Evolutionary conservation across 306 rosid species (phyloP).

Genomic region (Prosopis cineraria): DNA sequence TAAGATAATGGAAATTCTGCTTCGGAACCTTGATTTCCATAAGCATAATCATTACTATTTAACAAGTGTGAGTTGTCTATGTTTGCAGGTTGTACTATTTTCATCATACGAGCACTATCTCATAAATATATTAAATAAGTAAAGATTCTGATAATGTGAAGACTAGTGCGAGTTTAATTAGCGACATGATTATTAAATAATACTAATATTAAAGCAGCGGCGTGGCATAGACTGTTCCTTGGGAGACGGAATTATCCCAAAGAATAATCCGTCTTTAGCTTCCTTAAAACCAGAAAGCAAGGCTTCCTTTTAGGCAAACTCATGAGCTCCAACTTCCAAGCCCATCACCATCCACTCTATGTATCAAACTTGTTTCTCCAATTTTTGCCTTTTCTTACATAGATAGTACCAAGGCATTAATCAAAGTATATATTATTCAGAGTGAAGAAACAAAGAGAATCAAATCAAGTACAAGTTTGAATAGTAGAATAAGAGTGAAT

Average conservation of each 20-base stretch:
- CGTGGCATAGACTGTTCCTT: too few species aligned
- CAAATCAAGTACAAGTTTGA: not conserved
- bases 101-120: not conserved
- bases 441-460: not conserved
- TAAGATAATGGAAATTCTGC: too few species aligned
- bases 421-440: not conserved
- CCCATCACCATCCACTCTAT: not conserved
- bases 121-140: not conserved
- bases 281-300: conserved; percentile 15
- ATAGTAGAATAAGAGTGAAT: not conserved
- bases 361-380: not conserved
- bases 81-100: not conserved
- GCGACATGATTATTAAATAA: not conserved
- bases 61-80: not conserved
- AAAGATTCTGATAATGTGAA: not conserved
- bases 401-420: too few species aligned
- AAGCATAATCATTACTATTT: not conserved
- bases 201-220: too few species aligned
- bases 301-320: not conserved
- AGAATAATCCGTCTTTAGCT: not conserved
- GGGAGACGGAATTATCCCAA: not conserved
- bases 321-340: not conserved
- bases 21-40: not conserved
- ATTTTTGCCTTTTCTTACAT: not conserved
- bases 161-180: not conserved